phyloP scores from a whole-genome alignment of 495 filamentous ascomycete species.

The Penicillium crystallinum region DNA sequence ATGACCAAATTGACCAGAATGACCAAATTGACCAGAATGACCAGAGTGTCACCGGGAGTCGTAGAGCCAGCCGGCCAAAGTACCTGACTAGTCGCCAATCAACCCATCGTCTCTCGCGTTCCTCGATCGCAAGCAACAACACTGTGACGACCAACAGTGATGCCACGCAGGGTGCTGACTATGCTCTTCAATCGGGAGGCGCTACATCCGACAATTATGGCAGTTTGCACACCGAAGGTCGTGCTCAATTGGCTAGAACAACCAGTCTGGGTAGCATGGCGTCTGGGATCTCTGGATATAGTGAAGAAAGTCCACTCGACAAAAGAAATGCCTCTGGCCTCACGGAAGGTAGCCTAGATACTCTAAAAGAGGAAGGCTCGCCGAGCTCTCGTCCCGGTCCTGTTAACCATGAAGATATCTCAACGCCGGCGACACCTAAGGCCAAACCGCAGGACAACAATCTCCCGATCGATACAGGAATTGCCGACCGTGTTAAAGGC shows the following conservation, averaged over 20 bases:
- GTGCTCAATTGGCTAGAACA: constrained; percentile 62
- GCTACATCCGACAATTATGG: constrained; percentile 59
- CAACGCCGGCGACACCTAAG: constrained; percentile 43
- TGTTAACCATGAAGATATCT: constrained; percentile 18
- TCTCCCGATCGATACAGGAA: constrained; percentile 79
- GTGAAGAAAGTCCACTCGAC: constrained; percentile 51
- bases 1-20: too few species aligned
- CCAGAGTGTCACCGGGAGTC: constrained; percentile 29
- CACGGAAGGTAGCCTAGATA: constrained; percentile 51
- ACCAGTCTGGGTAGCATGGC: constrained; percentile 92
- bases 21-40: too few species aligned
- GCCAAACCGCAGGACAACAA: constrained; percentile 40
- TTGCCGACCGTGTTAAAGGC: constrained; percentile 79
- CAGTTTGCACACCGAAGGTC: constrained; percentile 33
- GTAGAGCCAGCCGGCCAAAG: constrained; percentile 54
- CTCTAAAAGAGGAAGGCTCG: constrained; percentile 56
- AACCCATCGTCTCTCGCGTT: constrained; percentile 74
- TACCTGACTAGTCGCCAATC: constrained; percentile 67
- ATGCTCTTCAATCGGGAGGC: constrained; percentile 78
- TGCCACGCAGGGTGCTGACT: constrained; percentile 73
- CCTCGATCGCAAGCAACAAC: constrained; percentile 62
- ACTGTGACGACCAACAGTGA: constrained; percentile 60
- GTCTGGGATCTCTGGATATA: constrained; percentile 78
- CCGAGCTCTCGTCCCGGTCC: constrained; percentile 29
- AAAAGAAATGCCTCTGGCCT: constrained; percentile 33